A percentile compares a stretch with the other conserved stretches of the same genome.
Evolutionary conservation across 257 asterid genomes (phyloP).

Genomic region (Solanum sitiens): DNA sequence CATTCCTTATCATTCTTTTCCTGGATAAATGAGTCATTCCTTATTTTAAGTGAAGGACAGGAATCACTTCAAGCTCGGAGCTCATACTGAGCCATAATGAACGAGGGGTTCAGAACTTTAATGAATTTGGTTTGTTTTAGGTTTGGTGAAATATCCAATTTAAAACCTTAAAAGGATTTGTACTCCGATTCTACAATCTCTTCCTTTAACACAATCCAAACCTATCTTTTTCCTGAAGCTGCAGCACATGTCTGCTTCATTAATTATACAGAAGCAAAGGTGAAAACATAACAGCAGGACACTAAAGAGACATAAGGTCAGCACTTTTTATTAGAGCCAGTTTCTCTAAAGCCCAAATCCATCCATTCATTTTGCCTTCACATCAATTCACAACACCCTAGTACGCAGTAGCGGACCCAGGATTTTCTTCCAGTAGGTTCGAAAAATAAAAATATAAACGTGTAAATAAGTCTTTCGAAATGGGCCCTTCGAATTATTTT

Average conservation of each 20-base stretch:
- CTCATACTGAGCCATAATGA: not conserved
- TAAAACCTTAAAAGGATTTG: not conserved
- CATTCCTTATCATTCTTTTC: not conserved
- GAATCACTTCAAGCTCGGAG: not conserved
- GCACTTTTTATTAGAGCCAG: not conserved
- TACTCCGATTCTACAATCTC: not conserved
- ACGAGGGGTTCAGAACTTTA: not conserved
- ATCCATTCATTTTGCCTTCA: not conserved
- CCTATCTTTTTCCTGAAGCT: not conserved
- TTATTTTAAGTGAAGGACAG: not conserved
- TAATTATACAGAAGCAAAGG: not conserved
- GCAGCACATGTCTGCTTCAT: not conserved
- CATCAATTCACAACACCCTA: not conserved
- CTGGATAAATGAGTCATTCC: not conserved
- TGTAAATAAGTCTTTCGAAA: too few species aligned
- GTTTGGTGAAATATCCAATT: not conserved
- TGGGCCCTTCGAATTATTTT: too few species aligned
- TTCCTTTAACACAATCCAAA: not conserved
- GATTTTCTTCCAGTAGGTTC: too few species aligned
- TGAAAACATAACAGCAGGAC: not conserved
- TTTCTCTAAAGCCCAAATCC: not conserved
- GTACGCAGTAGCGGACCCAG: too few species aligned
- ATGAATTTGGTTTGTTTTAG: not conserved
- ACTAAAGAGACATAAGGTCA: not conserved
- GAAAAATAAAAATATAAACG: too few species aligned